Base-by-base conservation (phyloP, 2,329 filamentous ascomycete species). In the Colletotrichum tanaceti region DNA sequence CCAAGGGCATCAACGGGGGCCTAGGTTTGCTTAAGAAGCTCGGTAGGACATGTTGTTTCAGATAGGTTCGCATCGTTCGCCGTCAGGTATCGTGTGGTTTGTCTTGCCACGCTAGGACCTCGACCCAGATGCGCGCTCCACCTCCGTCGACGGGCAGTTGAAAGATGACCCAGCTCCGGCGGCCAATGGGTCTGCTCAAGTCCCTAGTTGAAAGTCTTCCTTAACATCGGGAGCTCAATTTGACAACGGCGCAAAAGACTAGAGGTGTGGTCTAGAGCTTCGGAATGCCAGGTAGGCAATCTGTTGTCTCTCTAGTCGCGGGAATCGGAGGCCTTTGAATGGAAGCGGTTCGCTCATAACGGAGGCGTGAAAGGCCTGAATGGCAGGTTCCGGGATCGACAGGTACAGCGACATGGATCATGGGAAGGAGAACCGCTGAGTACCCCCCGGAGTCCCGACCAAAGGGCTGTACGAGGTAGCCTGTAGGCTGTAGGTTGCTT, bases 341-440 rank as follows among this genome's bases (percentile, higher is more conserved):
- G n/a, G 11, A 18, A 16, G 50, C n/a, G 7, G 13, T 20, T 22
- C 14, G 32, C 50, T 5, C n/a, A 22, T 7, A 11, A 11, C 11
- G 11, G 39, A 14, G 20, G 4, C 32, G 5, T 5, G 13, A 39
- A 39, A 5, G n/a, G 24, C 41, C 22, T 7, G n/a, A 24, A 49
- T 14, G 16, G 61, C 43, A 58, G 32, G 7, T 28, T 41, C n/a
- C 24, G 22, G 32, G 59, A 63, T 67, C 64, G 59, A 64, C 60
- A 64, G 52, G 52, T 41, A 64, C 60, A 54, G 41, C 9, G 41
- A 58, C 63, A 46, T n/a, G 55, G 39, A 24, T 65, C 39, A 38
- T 35, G 20, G 18, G 41, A 9, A 39, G 4, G 44, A 35, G 32
- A 58, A 10, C 16, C 32, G 44, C 49, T 24, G 18, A 4, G n/a